Evolutionary conservation across 2,329 filamentous ascomycete species (phyloP), one percentile per base, ranked within the genome.

Genomic region (Thermomyces lanuginosus): DNA sequence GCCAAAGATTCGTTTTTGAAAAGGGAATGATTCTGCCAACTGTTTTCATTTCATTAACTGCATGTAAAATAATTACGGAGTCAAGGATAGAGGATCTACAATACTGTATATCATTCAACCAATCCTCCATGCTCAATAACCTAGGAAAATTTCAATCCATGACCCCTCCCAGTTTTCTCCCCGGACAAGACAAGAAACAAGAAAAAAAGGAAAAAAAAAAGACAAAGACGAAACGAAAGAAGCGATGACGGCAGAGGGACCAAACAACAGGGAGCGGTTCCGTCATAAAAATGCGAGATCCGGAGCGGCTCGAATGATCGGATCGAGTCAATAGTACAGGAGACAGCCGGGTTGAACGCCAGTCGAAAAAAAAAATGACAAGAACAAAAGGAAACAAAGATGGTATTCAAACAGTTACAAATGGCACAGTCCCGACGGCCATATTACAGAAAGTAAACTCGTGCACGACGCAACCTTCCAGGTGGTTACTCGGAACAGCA

Each of bases 1-100:
- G 46, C 86, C 86, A 0, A 95, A 93, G 60, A 54, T 93, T 48
- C 66, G 86, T 43, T 89, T 92, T 45, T 92, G 44, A 60, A 26
- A 7, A 8, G 10, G 6, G 12, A 21, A 14, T 13, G 16, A 4
- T 22, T 22, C 22, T 6, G 18, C 6, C 16, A 26, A 20, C 7
- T n/a, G 15, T 23, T 17, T 12, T 28, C 19, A 7, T 8, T 24
- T 15, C 12, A n/a, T 11, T 13, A 3, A 23, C 8, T 23, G 22
- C 10, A 16, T 7, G 6, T 6, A 8, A 13, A 4, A n/a, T 15
- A 24, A 8, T 14, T 18, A 27, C 12, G 17, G 10, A 26, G 15
- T 5, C n/a, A 8, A 5, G 22, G 11, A 24, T 24, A n/a, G n/a
- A n/a, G n/a, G n/a, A n/a, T n/a, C n/a, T n/a, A n/a, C n/a, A n/a